Evolutionary conservation across 345 rosid species (phyloP), one percentile per base, ranked within the genome.

Genomic region (Acer negundo): DNA sequence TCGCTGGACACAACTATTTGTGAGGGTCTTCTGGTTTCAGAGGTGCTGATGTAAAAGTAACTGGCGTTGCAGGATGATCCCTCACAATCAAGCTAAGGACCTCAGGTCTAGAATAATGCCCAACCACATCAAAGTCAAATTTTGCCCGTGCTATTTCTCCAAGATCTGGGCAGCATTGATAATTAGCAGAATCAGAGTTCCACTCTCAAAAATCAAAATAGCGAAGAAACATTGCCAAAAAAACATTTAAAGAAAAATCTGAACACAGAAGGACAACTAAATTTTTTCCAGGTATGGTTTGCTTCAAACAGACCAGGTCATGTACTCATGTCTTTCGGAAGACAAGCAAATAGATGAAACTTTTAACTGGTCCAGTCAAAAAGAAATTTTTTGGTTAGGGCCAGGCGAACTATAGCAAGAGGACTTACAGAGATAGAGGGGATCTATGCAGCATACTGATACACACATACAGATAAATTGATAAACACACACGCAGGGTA

Each of bases 81-180:
- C 79, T 92, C 80, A 93, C 97, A 19, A 86, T 87, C 84, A 95
- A 86, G 86, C 94, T 93, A 74, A 95, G 89, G 71, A 95, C 94
- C 84, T 95, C 99, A 19, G 98, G 97, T 76, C 99, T 93, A 40
- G 98, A 79, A 84, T 92, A 93, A 76, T 92, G 99, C 56, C 99
- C 97, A 4, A 93, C 97, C 82, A 93, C 98, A 77, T 93, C 98
- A n/a, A 93, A 93, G 80, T 88, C 97, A 56, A 96, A 93, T 70
- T 96, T 96, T 42, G 97, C 98, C 28, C 94, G 73, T 0, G 91
- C 90, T 81, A 95, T 88, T 80, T 96, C 99, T 74, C 99, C 98
- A 62, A 96, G 91, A 88, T 93, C 99, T 93, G 88, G 67, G 23
- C 59, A 67, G 28, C 65, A 74, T 71, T 53, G 12, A 61, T 40